Percentiles rank a stretch among this genome's conserved stretches.
phyloP scores from a whole-genome alignment of 73 alveolate species.

The Paramecium tetraurelia region DNA sequence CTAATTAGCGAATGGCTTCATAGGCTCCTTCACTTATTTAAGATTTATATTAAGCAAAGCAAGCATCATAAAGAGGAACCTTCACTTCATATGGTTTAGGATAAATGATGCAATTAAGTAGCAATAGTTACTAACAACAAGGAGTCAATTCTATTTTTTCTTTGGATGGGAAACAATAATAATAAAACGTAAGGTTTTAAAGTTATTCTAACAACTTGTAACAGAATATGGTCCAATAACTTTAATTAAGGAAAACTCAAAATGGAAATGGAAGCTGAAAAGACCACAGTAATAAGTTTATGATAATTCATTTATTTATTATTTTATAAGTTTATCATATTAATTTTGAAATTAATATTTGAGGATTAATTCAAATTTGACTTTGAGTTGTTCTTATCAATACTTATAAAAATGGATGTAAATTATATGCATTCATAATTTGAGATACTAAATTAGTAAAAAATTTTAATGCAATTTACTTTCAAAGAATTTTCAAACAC shows the following conservation, averaged over 20 bases:
- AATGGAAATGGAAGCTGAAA: neutral
- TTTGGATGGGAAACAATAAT: neutral
- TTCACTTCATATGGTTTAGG: neutral
- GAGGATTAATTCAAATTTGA: no score
- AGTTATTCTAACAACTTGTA: neutral
- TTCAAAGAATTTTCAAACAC: no score
- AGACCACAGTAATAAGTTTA: no score
- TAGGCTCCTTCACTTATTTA: neutral
- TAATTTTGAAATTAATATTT: no score
- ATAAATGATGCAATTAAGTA: neutral
- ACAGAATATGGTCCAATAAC: neutral
- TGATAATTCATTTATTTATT: no score
- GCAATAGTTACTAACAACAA: neutral
- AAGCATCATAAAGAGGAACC: neutral
- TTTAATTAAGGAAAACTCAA: neutral
- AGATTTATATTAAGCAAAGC: constrained; percentile 6
- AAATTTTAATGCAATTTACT: no score
- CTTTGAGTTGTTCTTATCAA: no score
- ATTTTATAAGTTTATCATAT: no score
- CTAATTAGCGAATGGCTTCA: neutral
- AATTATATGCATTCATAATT: no score
- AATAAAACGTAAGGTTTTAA: neutral
- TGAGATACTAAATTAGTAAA: no score
- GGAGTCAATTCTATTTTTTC: constrained; percentile 17
- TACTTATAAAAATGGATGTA: no score